phyloP scores from a whole-genome alignment of 2,329 filamentous ascomycete species.

The Colletotrichum godetiae region DNA sequence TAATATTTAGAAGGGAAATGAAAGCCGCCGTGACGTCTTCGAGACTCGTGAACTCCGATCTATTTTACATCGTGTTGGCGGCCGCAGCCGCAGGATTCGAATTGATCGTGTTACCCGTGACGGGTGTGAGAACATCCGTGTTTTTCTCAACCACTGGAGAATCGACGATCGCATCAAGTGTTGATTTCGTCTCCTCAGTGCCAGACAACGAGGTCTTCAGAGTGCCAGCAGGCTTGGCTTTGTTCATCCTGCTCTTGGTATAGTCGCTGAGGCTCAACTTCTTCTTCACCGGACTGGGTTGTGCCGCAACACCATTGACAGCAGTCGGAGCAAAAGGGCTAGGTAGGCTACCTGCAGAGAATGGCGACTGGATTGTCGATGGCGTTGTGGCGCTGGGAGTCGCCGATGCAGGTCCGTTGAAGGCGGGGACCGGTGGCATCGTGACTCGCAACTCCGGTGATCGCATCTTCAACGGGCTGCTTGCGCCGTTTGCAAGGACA shows the following conservation, averaged over 20 bases:
- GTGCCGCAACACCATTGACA: constrained; percentile 56
- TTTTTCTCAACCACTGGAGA: constrained; percentile 46
- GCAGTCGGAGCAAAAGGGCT: constrained; percentile 56
- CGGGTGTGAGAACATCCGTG: constrained; percentile 35
- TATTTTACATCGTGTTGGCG: constrained; percentile 47
- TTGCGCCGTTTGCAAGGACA: constrained; percentile 29
- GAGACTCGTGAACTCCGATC: neutral
- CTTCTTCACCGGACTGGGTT: constrained; percentile 73
- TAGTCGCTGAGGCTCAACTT: constrained; percentile 76
- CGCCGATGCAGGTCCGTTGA: constrained; percentile 53
- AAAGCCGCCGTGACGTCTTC: constrained; percentile 1
- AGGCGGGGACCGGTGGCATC: constrained; percentile 65
- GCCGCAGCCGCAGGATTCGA: constrained; percentile 17
- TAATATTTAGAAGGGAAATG: constrained; percentile 17
- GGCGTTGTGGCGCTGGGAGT: constrained; percentile 56
- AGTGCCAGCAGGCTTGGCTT: constrained; percentile 43
- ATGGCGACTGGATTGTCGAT: constrained; percentile 61
- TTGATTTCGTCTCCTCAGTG: constrained; percentile 53
- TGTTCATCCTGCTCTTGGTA: constrained; percentile 68
- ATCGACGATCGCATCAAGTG: constrained; percentile 49
- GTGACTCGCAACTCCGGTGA: constrained; percentile 64
- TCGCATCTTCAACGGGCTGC: constrained; percentile 29
- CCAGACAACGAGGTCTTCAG: constrained; percentile 25
- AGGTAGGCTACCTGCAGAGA: constrained; percentile 52
- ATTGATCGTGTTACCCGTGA: constrained; percentile 17